Conservation (phyloP, 305 asterid species). For the Lippia alba region DNA sequence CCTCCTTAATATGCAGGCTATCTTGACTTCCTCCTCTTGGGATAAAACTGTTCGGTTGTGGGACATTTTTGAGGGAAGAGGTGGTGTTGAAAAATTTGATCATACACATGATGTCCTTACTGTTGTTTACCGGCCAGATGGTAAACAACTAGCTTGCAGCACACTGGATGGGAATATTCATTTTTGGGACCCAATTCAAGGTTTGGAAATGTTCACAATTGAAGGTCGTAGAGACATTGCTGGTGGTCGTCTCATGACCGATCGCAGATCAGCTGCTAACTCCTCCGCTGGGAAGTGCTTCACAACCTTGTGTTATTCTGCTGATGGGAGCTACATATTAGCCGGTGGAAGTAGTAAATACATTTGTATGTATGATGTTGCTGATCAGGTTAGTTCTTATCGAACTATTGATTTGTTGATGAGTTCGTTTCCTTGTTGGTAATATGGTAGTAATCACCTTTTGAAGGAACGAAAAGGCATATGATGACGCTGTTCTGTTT, state of each 20-base stretch:
- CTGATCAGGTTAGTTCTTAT: slow-evolving; percentile 83
- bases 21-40: slow-evolving; percentile 98
- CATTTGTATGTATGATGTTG: slow-evolving; percentile 94
- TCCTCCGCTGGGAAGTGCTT: slow-evolving; percentile 91
- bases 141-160: slow-evolving; percentile 94
- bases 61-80: slow-evolving; percentile 96
- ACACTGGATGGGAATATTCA: slow-evolving; percentile 93
- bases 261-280: slow-evolving; percentile 94
- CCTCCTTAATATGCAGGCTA: slow-evolving; percentile 52
- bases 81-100: slow-evolving; percentile 83
- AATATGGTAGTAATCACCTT: neutral
- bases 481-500: neutral
- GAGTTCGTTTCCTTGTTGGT: neutral
- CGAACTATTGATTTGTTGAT: slow-evolving; percentile 7
- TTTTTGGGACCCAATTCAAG: slow-evolving; percentile 96
- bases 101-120: slow-evolving; percentile 96
- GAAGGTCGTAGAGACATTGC: slow-evolving; percentile 99
- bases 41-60: slow-evolving; percentile 93
- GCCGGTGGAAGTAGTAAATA: slow-evolving; percentile 98
- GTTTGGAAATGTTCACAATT: slow-evolving; percentile 83
- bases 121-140: slow-evolving; percentile 90
- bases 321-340: slow-evolving; percentile 95
- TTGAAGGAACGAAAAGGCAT: neutral
- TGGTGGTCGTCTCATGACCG: slow-evolving; percentile 99
- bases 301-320: slow-evolving; percentile 89